These are phyloP conservation scores for Phaeotremella fagi DNA, from an alignment of 768 basidiomycete species.

Conservation along the genomic window DNA sequence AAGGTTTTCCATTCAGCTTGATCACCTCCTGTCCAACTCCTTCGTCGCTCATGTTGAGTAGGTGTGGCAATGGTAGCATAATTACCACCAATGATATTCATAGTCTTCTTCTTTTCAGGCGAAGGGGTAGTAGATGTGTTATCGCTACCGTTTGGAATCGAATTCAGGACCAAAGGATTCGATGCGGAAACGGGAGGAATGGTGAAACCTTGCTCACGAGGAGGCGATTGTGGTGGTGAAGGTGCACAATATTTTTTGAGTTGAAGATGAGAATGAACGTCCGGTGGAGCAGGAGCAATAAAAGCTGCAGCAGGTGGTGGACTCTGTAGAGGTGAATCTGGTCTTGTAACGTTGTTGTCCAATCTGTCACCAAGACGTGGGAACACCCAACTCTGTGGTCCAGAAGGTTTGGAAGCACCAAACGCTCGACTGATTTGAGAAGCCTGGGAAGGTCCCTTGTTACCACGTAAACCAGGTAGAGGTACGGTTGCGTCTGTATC, in stretches of 20 bases:
- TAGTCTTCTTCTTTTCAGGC: conserved; percentile 9
- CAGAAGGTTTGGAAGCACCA: conserved; percentile 15
- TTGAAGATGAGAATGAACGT: conserved; percentile 40
- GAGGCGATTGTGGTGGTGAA: conserved; percentile 42
- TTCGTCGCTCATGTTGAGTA: conserved; percentile 31
- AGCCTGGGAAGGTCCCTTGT: conserved; percentile 11
- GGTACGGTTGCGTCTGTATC: conserved; percentile 4
- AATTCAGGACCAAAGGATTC: not conserved
- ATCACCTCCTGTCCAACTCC: conserved; percentile 43
- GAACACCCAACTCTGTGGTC: conserved; percentile 34
- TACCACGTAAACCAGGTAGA: conserved; percentile 31
- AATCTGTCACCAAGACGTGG: conserved; percentile 18
- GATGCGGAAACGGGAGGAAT: not conserved
- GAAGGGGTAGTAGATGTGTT: not conserved
- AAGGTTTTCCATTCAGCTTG: conserved; percentile 34
- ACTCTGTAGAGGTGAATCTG: conserved; percentile 30
- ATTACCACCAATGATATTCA: conserved; percentile 34
- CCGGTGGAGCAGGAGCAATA: conserved; percentile 35
- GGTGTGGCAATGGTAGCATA: conserved; percentile 29
- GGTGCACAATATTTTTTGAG: conserved; percentile 46
- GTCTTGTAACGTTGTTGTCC: conserved; percentile 8
- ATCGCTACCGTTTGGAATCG: not conserved
- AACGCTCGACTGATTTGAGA: conserved; percentile 26
- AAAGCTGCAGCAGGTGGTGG: conserved; percentile 29
- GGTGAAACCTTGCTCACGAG: conserved; percentile 9